These are phyloP conservation scores for Omphalea diandra DNA, from an alignment of 441 rosid species.

Conservation along the genomic window DNA sequence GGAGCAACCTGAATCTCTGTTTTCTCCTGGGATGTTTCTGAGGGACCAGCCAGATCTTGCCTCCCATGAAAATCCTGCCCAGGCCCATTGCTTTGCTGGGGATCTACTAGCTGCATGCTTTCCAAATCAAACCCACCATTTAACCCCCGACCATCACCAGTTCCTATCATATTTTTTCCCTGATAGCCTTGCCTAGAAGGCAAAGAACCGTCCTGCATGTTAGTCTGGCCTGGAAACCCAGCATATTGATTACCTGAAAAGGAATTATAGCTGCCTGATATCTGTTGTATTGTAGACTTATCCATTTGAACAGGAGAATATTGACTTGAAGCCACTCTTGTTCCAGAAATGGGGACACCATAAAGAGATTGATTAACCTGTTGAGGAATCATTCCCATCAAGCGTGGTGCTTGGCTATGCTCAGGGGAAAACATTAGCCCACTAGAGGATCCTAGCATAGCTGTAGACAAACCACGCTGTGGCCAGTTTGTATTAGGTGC, in stretches of 20 bases:
- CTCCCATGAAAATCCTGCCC: slow-evolving; percentile 44
- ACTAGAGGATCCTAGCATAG: slow-evolving; percentile 53
- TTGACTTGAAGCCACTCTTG: slow-evolving; percentile 44
- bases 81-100: slow-evolving; percentile 40
- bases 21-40: slow-evolving; percentile 48
- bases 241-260: slow-evolving; percentile 47
- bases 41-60: slow-evolving; percentile 39
- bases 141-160: slow-evolving; percentile 44
- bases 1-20: slow-evolving; percentile 33
- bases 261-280: slow-evolving; percentile 48
- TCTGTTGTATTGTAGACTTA: slow-evolving; percentile 42
- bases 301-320: slow-evolving; percentile 49
- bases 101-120: slow-evolving; percentile 42
- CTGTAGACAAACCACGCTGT: slow-evolving; percentile 47
- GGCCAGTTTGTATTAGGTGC: slow-evolving; percentile 60
- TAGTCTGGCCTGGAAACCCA: slow-evolving; percentile 43
- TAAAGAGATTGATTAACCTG: slow-evolving; percentile 67
- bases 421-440: slow-evolving; percentile 58
- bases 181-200: slow-evolving; percentile 49
- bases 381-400: slow-evolving; percentile 53
- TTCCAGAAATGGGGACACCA: slow-evolving; percentile 56
- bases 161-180: slow-evolving; percentile 37
- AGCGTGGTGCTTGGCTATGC: slow-evolving; percentile 46
- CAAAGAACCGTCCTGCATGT: slow-evolving; percentile 42
- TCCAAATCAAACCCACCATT: slow-evolving; percentile 42